Evolutionary conservation across 2,329 filamentous ascomycete genomes (phyloP).

Genomic region (Torrubiella hemipterigena): DNA sequence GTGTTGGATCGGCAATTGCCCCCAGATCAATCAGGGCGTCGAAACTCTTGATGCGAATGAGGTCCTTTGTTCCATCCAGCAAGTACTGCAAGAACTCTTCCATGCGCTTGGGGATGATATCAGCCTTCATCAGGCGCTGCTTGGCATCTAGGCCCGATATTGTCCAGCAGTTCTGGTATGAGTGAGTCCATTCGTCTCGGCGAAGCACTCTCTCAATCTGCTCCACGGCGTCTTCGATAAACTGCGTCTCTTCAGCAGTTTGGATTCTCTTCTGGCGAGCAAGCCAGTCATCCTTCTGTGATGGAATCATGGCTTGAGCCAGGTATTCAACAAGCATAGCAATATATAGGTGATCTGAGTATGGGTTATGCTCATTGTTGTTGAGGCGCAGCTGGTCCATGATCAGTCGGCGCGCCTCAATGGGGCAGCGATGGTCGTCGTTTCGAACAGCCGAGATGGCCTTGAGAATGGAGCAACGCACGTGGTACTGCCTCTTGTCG

Average conservation of each 20-base stretch:
- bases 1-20: conserved; percentile 38
- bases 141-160: conserved; percentile 50
- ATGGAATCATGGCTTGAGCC: conserved; percentile 44
- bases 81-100: conserved; percentile 52
- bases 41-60: conserved; percentile 54
- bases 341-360: conserved; percentile 83
- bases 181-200: conserved; percentile 57
- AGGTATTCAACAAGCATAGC: conserved; percentile 60
- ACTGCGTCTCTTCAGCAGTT: conserved; percentile 32
- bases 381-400: conserved; percentile 86
- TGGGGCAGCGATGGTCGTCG: conserved; percentile 60
- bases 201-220: conserved; percentile 56
- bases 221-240: conserved; percentile 40
- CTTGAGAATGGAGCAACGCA: conserved; percentile 72
- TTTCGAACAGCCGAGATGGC: conserved; percentile 73
- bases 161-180: conserved; percentile 57
- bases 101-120: conserved; percentile 41
- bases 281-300: conserved; percentile 31
- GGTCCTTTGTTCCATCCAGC: conserved; percentile 49
- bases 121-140: conserved; percentile 50
- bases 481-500: conserved; percentile 72
- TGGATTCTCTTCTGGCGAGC: conserved; percentile 31
- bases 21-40: conserved; percentile 54
- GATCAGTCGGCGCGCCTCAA: conserved; percentile 70
- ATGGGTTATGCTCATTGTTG: conserved; percentile 83